Evolutionary conservation across 495 filamentous ascomycete species (phyloP).

Genomic region (Trichoderma parareesei): DNA sequence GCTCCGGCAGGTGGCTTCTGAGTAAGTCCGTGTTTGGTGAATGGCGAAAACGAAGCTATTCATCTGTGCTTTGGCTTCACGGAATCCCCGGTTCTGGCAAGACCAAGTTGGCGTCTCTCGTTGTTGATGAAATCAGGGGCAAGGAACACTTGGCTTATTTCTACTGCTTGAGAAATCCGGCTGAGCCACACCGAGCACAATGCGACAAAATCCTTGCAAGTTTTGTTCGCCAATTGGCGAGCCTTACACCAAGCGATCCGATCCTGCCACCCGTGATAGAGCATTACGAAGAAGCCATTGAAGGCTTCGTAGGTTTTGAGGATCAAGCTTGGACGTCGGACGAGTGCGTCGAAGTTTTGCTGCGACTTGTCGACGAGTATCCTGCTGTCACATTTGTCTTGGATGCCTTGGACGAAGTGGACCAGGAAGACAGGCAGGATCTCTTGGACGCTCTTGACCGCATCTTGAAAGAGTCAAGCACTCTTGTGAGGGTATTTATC

Average conservation of each 20-base stretch:
- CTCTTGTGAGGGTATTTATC: slow-evolving; percentile 5
- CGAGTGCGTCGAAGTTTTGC: slow-evolving; percentile 9
- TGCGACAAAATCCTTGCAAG: slow-evolving; percentile 9
- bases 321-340: slow-evolving; percentile 3
- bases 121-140: background rate
- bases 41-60: slow-evolving; percentile 23
- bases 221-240: slow-evolving; percentile 9
- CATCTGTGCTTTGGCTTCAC: slow-evolving; percentile 27
- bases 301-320: background rate
- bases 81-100: slow-evolving; percentile 27
- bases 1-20: slow-evolving; percentile 6
- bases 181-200: slow-evolving; percentile 8
- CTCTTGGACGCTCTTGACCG: slow-evolving; percentile 1
- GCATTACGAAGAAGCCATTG: slow-evolving; percentile 9
- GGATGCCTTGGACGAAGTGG: slow-evolving; percentile 14
- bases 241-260: slow-evolving; percentile 4
- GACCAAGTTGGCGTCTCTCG: slow-evolving; percentile 20
- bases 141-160: slow-evolving; percentile 9
- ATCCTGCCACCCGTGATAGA: slow-evolving; percentile 4
- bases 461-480: background rate
- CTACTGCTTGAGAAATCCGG: slow-evolving; percentile 8
- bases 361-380: slow-evolving; percentile 13
- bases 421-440: slow-evolving; percentile 12
- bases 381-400: slow-evolving; percentile 13
- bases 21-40: slow-evolving; percentile 12